These are phyloP conservation scores for Pseudozyma tsukubaensis DNA, from an alignment of 1,284 basidiomycete species.

Conservation along the genomic window DNA sequence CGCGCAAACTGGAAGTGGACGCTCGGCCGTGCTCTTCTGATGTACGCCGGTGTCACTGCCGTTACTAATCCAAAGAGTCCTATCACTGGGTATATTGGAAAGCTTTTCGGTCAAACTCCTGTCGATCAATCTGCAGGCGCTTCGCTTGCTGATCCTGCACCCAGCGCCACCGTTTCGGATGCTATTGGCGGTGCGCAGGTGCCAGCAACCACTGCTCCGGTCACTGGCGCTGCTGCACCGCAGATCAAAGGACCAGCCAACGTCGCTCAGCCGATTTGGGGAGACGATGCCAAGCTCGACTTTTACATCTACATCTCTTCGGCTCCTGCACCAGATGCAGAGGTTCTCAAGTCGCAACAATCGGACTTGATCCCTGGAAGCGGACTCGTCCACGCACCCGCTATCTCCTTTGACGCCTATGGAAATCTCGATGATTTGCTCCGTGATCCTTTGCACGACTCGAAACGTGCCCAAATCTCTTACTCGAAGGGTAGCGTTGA, in stretches of 20 bases:
- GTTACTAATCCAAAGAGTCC: conserved; percentile 42
- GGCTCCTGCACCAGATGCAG: conserved; percentile 15
- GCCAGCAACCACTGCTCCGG: not conserved
- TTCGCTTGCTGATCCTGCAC: too few relatives aligned
- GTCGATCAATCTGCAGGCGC: not conserved
- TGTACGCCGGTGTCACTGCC: conserved; percentile 45
- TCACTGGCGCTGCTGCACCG: not conserved
- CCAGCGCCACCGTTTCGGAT: not conserved
- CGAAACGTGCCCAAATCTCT: not conserved
- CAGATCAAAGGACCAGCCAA: conserved; percentile 27
- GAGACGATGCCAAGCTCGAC: conserved; percentile 32
- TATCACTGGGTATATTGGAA: conserved; percentile 26
- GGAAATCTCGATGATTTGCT: conserved; percentile 34
- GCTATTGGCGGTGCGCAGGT: not conserved
- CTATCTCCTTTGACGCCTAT: conserved; percentile 42
- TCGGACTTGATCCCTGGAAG: conserved; percentile 40
- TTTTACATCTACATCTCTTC: conserved; percentile 54
- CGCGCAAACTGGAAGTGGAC: conserved; percentile 46
- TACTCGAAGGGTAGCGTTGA: not conserved
- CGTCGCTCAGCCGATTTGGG: conserved; percentile 42
- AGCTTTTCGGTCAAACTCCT: conserved; percentile 22
- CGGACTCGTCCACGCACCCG: conserved; percentile 17
- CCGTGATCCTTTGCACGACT: conserved; percentile 23
- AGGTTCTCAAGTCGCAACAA: conserved; percentile 39
- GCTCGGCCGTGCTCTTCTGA: conserved; percentile 29